phyloP scores from a whole-genome alignment of 306 rosid genomes.

The Dalbergia cultrata region DNA sequence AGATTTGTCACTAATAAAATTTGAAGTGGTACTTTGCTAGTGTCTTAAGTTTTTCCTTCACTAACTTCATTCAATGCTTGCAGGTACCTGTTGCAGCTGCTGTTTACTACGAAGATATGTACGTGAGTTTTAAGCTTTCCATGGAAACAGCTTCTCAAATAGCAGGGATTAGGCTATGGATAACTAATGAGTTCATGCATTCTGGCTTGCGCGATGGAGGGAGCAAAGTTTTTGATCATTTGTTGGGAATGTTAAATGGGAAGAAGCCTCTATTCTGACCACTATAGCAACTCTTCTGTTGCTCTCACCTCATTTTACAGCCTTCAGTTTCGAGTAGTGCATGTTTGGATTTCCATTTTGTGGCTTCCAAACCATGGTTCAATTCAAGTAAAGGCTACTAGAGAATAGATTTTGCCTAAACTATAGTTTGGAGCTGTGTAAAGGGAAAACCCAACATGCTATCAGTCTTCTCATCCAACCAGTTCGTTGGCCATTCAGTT shows the following conservation, averaged over 20 bases:
- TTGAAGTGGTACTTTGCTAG: background rate
- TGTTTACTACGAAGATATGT: constrained; percentile 86
- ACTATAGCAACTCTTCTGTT: constrained; percentile 9
- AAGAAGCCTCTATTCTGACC: constrained; percentile 87
- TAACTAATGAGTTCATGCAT: constrained; percentile 94
- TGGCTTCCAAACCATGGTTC: background rate
- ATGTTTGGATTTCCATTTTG: background rate
- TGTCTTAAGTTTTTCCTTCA: background rate
- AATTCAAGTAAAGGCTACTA: no score
- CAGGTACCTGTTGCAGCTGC: constrained; percentile 98
- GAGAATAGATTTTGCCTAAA: no score
- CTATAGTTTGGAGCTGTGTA: background rate
- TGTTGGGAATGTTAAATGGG: constrained; percentile 85
- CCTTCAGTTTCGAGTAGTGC: background rate
- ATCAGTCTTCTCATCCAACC: background rate
- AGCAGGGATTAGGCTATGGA: constrained; percentile 84
- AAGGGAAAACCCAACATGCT: background rate
- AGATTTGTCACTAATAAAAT: background rate
- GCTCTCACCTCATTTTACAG: background rate
- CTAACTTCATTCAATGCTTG: constrained; percentile 31
- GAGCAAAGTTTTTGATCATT: constrained; percentile 78
- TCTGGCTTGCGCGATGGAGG: constrained; percentile 93
- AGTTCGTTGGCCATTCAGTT: background rate
- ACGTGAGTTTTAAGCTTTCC: constrained; percentile 77
- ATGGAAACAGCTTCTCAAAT: constrained; percentile 89